Percentiles rank a stretch among this genome's conserved stretches.
These are phyloP conservation scores for Hypholoma fasciculare DNA, from an alignment of 768 basidiomycete species.

Conservation along the genomic window DNA sequence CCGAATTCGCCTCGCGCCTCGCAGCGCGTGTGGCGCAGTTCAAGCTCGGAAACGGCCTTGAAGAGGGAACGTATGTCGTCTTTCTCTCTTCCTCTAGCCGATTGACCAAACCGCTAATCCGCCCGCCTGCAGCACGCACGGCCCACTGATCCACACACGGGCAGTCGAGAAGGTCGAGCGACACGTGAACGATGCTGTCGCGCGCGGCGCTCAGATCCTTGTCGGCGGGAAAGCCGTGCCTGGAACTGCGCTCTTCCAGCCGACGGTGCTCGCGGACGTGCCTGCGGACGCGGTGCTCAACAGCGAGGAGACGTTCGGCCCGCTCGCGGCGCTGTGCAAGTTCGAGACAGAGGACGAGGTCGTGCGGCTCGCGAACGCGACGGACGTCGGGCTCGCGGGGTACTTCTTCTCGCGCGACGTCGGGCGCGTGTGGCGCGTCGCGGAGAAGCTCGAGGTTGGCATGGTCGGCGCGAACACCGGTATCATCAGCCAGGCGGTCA, in stretches of 20 bases:
- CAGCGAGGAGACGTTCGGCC: slow-evolving; percentile 94
- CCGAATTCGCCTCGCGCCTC: slow-evolving; percentile 87
- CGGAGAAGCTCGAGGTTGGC: slow-evolving; percentile 91
- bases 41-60: slow-evolving; percentile 88
- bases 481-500: slow-evolving; percentile 70
- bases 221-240: slow-evolving; percentile 80
- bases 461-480: slow-evolving; percentile 88
- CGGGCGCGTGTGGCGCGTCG: slow-evolving; percentile 90
- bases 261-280: slow-evolving; percentile 90
- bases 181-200: slow-evolving; percentile 88
- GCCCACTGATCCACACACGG: slow-evolving; percentile 87
- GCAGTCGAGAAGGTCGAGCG: slow-evolving; percentile 83
- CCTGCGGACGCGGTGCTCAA: slow-evolving; percentile 63
- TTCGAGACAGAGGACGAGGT: slow-evolving; percentile 97
- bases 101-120: neutral
- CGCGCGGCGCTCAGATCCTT: slow-evolving; percentile 83
- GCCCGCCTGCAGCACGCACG: slow-evolving; percentile 70
- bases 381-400: slow-evolving; percentile 86
- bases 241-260: slow-evolving; percentile 70
- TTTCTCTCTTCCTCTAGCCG: neutral
- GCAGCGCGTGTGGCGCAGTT: slow-evolving; percentile 81
- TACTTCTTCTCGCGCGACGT: slow-evolving; percentile 91
- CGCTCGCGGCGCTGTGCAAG: slow-evolving; percentile 80
- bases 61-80: slow-evolving; percentile 63
- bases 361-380: slow-evolving; percentile 78